phyloP scores from a whole-genome alignment of 176 grass and related monocot genomes.

The Cocos nucifera region DNA sequence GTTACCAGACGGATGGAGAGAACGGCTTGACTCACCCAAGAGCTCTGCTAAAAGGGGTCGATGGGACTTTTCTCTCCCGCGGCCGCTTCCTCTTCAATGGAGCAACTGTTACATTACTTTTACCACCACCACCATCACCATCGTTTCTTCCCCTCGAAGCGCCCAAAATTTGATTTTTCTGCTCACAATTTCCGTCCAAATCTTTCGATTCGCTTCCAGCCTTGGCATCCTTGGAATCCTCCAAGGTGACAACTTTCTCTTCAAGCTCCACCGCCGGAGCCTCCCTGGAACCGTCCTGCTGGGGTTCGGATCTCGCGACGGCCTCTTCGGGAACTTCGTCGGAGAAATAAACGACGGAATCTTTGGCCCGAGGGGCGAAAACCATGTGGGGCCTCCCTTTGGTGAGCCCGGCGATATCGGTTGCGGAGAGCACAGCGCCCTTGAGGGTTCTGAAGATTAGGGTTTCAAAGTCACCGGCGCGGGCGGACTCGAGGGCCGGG shows the following conservation, averaged over 20 bases:
- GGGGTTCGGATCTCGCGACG: conserved; percentile 12
- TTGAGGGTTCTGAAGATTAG: conserved; percentile 10
- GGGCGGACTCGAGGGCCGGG: conserved; percentile 3
- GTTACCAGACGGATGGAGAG: too few species aligned
- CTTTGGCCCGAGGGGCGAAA: conserved; percentile 1
- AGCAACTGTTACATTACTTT: not conserved
- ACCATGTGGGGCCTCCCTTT: conserved; percentile 37
- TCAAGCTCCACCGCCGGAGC: not conserved
- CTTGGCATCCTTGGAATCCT: conserved; percentile 4
- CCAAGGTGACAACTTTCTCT: not conserved
- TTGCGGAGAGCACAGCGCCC: conserved; percentile 45
- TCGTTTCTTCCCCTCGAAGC: not conserved
- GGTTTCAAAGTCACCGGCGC: conserved; percentile 20
- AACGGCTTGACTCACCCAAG: conserved; percentile 47
- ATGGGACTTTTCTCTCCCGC: conserved; percentile 75
- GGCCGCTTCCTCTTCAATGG: conserved; percentile 35
- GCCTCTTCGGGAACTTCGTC: not conserved
- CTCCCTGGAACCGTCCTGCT: conserved; percentile 1
- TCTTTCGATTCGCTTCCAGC: not conserved
- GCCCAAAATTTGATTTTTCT: not conserved
- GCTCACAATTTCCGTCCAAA: not conserved
- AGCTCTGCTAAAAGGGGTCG: conserved; percentile 80
- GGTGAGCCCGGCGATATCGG: conserved; percentile 74
- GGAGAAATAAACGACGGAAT: conserved; percentile 52
- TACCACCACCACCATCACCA: not conserved